These are phyloP conservation scores for Populus tomentosa DNA, from an alignment of 441 rosid species.

Conservation along the genomic window DNA sequence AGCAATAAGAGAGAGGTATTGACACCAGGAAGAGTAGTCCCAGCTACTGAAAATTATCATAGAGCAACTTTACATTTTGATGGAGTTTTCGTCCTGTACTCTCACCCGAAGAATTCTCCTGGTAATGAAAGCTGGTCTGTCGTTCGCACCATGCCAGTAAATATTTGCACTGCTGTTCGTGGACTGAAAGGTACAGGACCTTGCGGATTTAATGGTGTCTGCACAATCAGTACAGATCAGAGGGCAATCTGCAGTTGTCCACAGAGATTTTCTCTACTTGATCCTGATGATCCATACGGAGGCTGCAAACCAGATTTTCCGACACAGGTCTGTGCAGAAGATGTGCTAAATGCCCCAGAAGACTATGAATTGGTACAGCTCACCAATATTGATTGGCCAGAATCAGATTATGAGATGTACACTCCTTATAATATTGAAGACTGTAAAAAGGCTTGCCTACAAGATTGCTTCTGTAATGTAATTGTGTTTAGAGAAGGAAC, in stretches of 20 bases:
- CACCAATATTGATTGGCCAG: constrained; percentile 33
- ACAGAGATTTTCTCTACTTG: constrained; percentile 15
- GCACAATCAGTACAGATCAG: constrained; percentile 13
- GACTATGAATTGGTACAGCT: constrained; percentile 1
- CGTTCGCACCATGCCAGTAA: constrained; percentile 4
- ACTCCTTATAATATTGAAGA: constrained; percentile 13
- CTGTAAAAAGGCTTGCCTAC: constrained; percentile 36
- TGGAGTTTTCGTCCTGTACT: constrained; percentile 34
- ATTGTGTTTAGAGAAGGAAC: constrained; percentile 13
- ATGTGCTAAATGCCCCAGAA: neutral
- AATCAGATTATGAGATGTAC: constrained; percentile 26
- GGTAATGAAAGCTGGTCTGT: constrained; percentile 5
- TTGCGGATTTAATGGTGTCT: constrained; percentile 39
- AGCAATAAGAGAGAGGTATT: neutral
- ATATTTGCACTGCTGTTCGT: constrained; percentile 17
- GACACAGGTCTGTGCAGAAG: constrained; percentile 22
- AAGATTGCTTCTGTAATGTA: constrained; percentile 43
- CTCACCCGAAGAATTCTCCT: constrained; percentile 21
- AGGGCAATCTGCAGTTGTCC: constrained; percentile 35
- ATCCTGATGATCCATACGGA: constrained; percentile 16
- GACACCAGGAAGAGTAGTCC: neutral
- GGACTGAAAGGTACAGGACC: constrained; percentile 22
- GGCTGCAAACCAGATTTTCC: constrained; percentile 23
- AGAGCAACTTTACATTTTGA: constrained; percentile 37
- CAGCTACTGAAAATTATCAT: constrained; percentile 21